Percentiles rank a stretch among this genome's conserved stretches.
Evolutionary conservation across 2,329 filamentous ascomycete genomes (phyloP).

Genomic region (Fusarium annulatum): DNA sequence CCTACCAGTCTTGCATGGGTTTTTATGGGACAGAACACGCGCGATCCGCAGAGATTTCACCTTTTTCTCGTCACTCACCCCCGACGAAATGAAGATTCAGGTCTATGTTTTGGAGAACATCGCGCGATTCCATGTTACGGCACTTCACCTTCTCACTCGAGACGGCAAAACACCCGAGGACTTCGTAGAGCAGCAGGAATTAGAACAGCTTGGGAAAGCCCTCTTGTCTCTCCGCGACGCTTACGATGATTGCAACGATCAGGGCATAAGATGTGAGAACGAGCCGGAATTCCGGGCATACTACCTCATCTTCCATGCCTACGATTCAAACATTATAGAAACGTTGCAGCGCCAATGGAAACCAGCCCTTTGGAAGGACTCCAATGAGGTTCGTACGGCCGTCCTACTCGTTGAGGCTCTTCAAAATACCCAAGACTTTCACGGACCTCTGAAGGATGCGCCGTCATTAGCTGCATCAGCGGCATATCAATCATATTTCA

Average conservation of each 20-base stretch:
- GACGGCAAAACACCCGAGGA: conserved; percentile 66
- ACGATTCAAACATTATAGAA: conserved; percentile 66
- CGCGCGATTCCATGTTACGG: conserved; percentile 73
- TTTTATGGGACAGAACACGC: conserved; percentile 75
- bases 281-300: conserved; percentile 75
- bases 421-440: conserved; percentile 67
- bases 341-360: conserved; percentile 68
- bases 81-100: conserved; percentile 67
- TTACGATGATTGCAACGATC: conserved; percentile 73
- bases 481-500: conserved; percentile 66
- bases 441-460: conserved; percentile 65
- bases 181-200: conserved; percentile 74
- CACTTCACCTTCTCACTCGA: conserved; percentile 71
- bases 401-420: conserved; percentile 69
- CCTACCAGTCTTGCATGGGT: conserved; percentile 68
- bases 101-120: conserved; percentile 75
- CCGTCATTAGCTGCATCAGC: conserved; percentile 62
- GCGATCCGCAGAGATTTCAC: conserved; percentile 76
- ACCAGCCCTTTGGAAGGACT: conserved; percentile 63
- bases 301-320: conserved; percentile 70
- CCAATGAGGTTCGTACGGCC: conserved; percentile 70
- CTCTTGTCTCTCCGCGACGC: conserved; percentile 73
- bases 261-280: conserved; percentile 67
- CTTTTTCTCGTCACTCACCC: conserved; percentile 70
- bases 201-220: conserved; percentile 74